Conservation (phyloP, 2,329 filamentous ascomycete species). For the Nannizziopsis arthrosporioides region DNA sequence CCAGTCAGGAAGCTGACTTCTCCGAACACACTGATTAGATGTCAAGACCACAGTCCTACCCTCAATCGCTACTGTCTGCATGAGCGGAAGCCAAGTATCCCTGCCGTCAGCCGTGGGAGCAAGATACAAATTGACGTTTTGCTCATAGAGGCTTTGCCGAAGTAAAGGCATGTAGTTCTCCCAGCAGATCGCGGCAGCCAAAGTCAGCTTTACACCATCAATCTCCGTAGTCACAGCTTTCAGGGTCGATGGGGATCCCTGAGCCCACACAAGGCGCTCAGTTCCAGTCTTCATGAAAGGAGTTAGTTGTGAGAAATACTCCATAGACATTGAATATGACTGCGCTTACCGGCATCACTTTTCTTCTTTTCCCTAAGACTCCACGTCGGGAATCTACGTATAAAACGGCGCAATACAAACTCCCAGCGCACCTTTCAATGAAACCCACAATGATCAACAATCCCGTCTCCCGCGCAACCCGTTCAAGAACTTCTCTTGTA, state of each 20-base stretch:
- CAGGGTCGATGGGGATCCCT: conserved; percentile 67
- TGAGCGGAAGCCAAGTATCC: conserved; percentile 70
- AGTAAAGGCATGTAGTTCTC: conserved; percentile 93
- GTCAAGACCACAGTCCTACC: conserved; percentile 76
- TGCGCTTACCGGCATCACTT: conserved; percentile 71
- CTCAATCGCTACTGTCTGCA: conserved; percentile 71
- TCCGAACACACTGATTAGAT: conserved; percentile 67
- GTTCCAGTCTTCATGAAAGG: conserved; percentile 49
- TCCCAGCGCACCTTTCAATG: conserved; percentile 70
- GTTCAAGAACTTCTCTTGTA: conserved; percentile 67
- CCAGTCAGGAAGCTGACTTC: conserved; percentile 47
- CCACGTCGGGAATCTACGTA: conserved; percentile 69
- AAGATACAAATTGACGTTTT: conserved; percentile 85
- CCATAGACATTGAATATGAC: conserved; percentile 1
- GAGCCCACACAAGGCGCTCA: conserved; percentile 79
- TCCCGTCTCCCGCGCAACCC: conserved; percentile 61
- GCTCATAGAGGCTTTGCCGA: conserved; percentile 69
- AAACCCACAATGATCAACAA: conserved; percentile 72
- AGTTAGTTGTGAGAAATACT: too few species aligned
- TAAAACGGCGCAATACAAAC: conserved; percentile 69
- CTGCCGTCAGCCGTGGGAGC: conserved; percentile 79
- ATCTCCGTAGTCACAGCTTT: conserved; percentile 69
- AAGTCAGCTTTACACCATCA: conserved; percentile 63
- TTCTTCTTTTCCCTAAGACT: conserved; percentile 70
- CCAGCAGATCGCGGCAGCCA: conserved; percentile 88